Conservation (phyloP, 192 early-diverging fungal species). For the Coemansia sp. region DNA sequence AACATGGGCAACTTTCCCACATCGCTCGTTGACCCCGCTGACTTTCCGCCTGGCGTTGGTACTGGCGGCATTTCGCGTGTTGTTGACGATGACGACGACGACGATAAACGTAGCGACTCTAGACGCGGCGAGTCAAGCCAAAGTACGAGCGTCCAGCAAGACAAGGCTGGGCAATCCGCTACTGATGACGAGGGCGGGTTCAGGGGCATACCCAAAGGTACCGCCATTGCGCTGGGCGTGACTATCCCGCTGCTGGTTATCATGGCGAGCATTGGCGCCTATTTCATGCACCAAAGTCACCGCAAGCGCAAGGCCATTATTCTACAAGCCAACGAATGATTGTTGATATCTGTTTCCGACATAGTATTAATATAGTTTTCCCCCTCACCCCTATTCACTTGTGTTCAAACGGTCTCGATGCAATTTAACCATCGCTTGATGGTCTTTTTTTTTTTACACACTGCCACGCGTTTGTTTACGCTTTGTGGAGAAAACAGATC, state of each 20-base stretch:
- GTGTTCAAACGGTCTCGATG: not conserved
- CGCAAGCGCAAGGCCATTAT: not conserved
- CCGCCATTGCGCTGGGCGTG: slow-evolving; percentile 25
- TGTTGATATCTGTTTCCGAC: not conserved
- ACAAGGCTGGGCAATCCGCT: not conserved
- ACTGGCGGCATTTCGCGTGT: not conserved
- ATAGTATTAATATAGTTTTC: not conserved
- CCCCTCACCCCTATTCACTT: not conserved
- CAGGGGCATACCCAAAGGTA: slow-evolving; percentile 11
- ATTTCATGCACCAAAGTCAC: slow-evolving; percentile 13
- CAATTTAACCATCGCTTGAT: not conserved
- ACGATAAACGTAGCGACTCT: not conserved
- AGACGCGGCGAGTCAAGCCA: not conserved
- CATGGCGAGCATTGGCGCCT: slow-evolving; percentile 7
- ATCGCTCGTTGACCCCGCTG: not conserved
- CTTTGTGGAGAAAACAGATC: not conserved
- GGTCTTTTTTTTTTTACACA: not conserved
- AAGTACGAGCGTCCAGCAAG: not conserved
- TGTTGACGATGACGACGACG: not conserved
- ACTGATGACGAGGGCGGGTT: not conserved
- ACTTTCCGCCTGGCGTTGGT: not conserved
- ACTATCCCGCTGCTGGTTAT: slow-evolving; percentile 17
- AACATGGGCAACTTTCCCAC: not conserved
- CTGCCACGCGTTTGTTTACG: not conserved
- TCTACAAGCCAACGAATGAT: not conserved